phyloP scores from a whole-genome alignment of 345 rosid genomes.

The Reutealis trisperma region DNA sequence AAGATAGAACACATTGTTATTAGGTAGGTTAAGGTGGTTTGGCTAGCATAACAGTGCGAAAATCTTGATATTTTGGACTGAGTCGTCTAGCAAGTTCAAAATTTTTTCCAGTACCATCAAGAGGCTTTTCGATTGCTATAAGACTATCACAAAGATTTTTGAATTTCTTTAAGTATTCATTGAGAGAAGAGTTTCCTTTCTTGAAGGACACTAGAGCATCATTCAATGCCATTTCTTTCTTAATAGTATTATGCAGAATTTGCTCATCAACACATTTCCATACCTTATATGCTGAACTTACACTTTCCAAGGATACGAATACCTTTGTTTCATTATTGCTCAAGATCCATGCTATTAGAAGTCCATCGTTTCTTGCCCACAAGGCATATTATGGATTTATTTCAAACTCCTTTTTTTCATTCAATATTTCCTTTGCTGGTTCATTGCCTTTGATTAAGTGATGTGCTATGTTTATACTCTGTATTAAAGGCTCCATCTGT shows the following conservation, averaged over 20 bases:
- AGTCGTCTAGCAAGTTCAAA: constrained; percentile 6
- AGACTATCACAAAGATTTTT: not conserved
- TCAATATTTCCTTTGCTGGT: too few relatives aligned
- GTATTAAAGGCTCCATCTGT: not conserved
- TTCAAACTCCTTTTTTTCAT: not conserved
- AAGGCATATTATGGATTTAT: not conserved
- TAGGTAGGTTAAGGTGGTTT: not conserved
- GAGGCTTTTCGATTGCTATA: not conserved
- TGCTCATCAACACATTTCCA: not conserved
- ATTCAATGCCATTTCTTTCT: not conserved
- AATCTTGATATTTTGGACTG: not conserved
- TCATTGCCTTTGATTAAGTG: not conserved
- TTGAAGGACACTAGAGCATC: not conserved
- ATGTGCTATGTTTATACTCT: too few relatives aligned
- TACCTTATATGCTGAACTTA: not conserved
- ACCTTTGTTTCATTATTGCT: not conserved
- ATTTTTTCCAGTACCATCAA: not conserved
- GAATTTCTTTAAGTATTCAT: not conserved
- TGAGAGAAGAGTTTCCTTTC: not conserved
- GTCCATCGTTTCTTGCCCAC: not conserved
- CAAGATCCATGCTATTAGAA: not conserved
- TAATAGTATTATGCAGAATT: not conserved
- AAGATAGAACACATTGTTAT: not conserved
- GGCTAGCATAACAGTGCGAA: not conserved
- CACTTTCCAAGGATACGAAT: not conserved